phyloP scores from a whole-genome alignment of 2,329 filamentous ascomycete species.

The Alternaria incomplexa region DNA sequence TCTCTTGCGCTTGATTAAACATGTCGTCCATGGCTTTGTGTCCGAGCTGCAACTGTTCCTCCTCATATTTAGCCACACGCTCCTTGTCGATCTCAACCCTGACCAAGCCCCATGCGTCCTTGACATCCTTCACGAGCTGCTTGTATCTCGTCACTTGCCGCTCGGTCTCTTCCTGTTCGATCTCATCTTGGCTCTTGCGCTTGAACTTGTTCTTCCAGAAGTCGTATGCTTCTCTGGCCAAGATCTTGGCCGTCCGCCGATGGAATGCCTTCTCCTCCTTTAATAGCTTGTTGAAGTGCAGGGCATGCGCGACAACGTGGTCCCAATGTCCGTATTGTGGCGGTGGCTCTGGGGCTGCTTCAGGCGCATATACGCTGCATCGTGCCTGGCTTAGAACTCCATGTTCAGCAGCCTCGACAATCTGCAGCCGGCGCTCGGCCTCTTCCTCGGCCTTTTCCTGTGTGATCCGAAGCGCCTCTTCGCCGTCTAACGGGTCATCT shows the following conservation, averaged over 20 bases:
- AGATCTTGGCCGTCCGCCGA: slow-evolving; percentile 74
- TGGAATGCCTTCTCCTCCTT: slow-evolving; percentile 80
- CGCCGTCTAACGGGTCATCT: slow-evolving; percentile 56
- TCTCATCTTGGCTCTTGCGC: slow-evolving; percentile 67
- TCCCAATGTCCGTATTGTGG: slow-evolving; percentile 87
- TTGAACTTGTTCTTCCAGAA: slow-evolving; percentile 73
- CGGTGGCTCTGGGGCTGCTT: slow-evolving; percentile 74
- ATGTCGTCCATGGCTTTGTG: slow-evolving; percentile 74
- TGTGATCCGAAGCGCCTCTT: slow-evolving; percentile 46
- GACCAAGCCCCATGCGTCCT: slow-evolving; percentile 66
- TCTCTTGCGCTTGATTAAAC: slow-evolving; percentile 69
- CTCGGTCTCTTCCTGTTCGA: slow-evolving; percentile 77
- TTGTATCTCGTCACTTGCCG: slow-evolving; percentile 73
- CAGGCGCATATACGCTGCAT: slow-evolving; percentile 76
- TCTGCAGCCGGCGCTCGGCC: slow-evolving; percentile 69
- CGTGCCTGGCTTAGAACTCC: slow-evolving; percentile 76
- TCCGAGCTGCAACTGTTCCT: slow-evolving; percentile 62
- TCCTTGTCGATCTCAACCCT: slow-evolving; percentile 63
- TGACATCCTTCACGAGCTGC: slow-evolving; percentile 69
- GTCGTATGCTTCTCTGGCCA: slow-evolving; percentile 79
- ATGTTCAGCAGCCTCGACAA: slow-evolving; percentile 74
- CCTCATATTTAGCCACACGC: slow-evolving; percentile 64
- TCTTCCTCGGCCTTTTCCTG: slow-evolving; percentile 59
- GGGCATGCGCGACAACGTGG: slow-evolving; percentile 78
- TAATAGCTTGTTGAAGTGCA: slow-evolving; percentile 82